phyloP scores from a whole-genome alignment of 257 asterid species.

The Dorcoceras hygrometricum region DNA sequence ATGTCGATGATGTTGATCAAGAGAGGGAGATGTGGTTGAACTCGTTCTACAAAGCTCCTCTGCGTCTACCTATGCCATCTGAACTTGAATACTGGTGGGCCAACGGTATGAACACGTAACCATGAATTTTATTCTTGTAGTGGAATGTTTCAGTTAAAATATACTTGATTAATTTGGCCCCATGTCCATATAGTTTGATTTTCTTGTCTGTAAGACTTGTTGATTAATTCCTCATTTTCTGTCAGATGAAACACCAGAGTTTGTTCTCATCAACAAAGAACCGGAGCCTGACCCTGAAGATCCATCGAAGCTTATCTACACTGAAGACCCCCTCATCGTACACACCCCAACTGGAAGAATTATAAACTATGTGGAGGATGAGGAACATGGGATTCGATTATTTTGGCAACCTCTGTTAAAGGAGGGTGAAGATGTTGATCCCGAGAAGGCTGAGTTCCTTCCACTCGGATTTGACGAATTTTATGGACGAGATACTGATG shows the following conservation, averaged over 20 bases:
- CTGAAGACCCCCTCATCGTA: conserved; percentile 79
- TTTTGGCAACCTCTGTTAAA: conserved; percentile 74
- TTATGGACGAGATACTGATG: conserved; percentile 48
- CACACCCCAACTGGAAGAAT: conserved; percentile 91
- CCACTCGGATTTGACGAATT: conserved; percentile 90
- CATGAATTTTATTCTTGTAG: neutral
- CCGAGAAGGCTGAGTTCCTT: conserved; percentile 60
- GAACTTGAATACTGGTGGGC: conserved; percentile 97
- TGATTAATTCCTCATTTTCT: conserved; percentile 17
- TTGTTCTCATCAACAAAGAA: conserved; percentile 67
- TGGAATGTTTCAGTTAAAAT: neutral
- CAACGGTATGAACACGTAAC: conserved; percentile 37
- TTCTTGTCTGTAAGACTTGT: conserved; percentile 8
- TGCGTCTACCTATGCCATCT: conserved; percentile 95
- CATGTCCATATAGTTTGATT: neutral
- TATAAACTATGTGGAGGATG: conserved; percentile 82
- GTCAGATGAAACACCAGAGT: conserved; percentile 76
- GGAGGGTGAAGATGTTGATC: conserved; percentile 60
- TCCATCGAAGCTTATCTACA: conserved; percentile 63
- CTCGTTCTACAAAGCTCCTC: conserved; percentile 89
- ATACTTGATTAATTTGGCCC: conserved; percentile 6
- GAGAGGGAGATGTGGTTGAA: conserved; percentile 96
- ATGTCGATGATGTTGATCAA: conserved; percentile 82
- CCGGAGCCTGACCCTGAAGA: conserved; percentile 92
- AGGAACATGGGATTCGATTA: conserved; percentile 76